phyloP scores from a whole-genome alignment of 805 yeast genomes.

The Zygosaccharomyces kombuchaensis region DNA sequence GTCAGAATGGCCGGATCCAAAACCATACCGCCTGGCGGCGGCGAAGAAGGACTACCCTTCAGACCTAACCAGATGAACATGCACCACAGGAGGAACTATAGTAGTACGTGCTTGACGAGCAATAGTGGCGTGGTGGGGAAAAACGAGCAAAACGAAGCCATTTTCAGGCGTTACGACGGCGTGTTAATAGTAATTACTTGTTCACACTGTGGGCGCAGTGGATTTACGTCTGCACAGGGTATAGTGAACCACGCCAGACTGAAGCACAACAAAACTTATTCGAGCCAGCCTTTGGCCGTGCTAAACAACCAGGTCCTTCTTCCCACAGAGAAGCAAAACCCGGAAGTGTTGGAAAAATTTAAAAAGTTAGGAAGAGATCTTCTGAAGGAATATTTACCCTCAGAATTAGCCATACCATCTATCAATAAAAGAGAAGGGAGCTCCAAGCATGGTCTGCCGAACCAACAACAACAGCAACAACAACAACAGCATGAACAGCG shows the following conservation, averaged over 20 bases:
- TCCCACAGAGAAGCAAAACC: slow-evolving; percentile 26
- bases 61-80: slow-evolving; percentile 25
- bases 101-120: slow-evolving; percentile 38
- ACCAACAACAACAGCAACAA: background rate
- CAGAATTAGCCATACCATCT: slow-evolving; percentile 26
- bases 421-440: slow-evolving; percentile 10
- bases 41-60: slow-evolving; percentile 15
- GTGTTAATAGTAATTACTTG: slow-evolving; percentile 64
- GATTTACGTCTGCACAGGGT: slow-evolving; percentile 77
- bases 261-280: slow-evolving; percentile 66
- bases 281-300: slow-evolving; percentile 73
- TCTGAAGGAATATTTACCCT: slow-evolving; percentile 26
- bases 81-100: slow-evolving; percentile 34
- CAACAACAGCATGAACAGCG: background rate
- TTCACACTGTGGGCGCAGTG: slow-evolving; percentile 59
- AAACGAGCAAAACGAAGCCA: slow-evolving; percentile 42
- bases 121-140: slow-evolving; percentile 47
- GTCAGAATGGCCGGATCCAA: slow-evolving; percentile 18
- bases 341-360: slow-evolving; percentile 26
- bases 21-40: slow-evolving; percentile 10
- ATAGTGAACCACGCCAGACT: slow-evolving; percentile 72
- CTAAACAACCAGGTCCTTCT: slow-evolving; percentile 56
- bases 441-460: slow-evolving; percentile 8
- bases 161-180: slow-evolving; percentile 67
- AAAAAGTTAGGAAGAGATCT: slow-evolving; percentile 27